phyloP scores from a whole-genome alignment of 768 basidiomycete genomes.

The Rhodotorula babjevae region DNA sequence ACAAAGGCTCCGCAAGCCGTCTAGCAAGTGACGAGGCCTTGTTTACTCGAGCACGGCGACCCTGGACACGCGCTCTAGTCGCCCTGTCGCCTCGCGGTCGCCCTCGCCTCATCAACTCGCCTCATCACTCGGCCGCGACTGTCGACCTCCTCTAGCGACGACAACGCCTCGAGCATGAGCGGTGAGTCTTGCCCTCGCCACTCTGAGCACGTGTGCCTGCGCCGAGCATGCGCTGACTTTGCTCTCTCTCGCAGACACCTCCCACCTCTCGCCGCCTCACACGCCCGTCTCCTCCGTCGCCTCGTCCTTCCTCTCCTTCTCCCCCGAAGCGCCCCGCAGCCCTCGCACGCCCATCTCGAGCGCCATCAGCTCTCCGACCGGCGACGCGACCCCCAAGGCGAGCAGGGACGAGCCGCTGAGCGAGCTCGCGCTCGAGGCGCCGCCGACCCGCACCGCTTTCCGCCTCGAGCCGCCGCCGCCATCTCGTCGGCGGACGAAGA shows the following conservation, averaged over 20 bases:
- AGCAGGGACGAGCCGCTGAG: too few species aligned
- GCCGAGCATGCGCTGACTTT: not conserved
- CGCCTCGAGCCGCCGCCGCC: not conserved
- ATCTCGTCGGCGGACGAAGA: not conserved
- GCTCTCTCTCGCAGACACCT: not conserved
- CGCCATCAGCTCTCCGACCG: not conserved
- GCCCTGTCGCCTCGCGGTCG: too few species aligned
- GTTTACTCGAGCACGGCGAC: not conserved
- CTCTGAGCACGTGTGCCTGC: not conserved
- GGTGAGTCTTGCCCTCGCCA: too few species aligned
- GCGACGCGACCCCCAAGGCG: not conserved
- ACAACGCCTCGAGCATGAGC: too few species aligned
- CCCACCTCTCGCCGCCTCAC: not conserved
- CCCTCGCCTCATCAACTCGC: not conserved
- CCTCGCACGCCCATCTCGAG: not conserved
- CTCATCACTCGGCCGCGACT: not conserved
- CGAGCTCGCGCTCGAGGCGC: not conserved
- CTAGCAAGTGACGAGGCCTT: not conserved
- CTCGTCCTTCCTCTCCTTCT: constrained; percentile 19
- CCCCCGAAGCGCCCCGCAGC: not conserved
- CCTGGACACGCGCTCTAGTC: too few species aligned
- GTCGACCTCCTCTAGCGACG: too few species aligned
- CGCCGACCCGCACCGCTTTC: not conserved
- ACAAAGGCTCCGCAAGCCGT: not conserved
- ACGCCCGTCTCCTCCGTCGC: constrained; percentile 13